Evolutionary conservation across 164 flowering plant species (phyloP).

Genomic region (Stephania cephalantha): DNA sequence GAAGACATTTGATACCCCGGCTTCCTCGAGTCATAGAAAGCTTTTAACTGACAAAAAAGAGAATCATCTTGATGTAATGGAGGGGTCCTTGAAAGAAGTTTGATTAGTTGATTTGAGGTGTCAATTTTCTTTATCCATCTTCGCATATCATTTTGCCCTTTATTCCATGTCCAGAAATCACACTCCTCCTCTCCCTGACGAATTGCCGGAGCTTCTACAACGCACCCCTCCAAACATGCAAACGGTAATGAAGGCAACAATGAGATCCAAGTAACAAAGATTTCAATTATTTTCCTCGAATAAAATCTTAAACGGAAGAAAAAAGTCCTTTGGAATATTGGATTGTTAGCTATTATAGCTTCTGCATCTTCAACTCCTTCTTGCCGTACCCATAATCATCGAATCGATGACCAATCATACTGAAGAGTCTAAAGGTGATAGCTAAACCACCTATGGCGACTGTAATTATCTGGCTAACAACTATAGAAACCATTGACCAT

Average conservation of each 20-base stretch:
- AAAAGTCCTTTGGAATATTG: neutral
- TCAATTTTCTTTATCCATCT: neutral
- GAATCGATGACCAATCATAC: too few species aligned
- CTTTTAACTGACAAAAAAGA: neutral
- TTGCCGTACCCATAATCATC: too few species aligned
- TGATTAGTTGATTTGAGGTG: neutral
- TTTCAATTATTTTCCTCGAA: too few species aligned
- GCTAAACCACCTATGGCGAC: too few species aligned
- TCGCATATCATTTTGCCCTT: neutral
- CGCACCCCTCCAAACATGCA: too few species aligned
- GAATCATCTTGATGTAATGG: neutral
- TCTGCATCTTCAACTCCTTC: neutral
- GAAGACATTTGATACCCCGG: conserved; percentile 3
- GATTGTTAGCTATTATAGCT: neutral
- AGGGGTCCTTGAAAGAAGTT: neutral
- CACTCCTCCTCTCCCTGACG: neutral
- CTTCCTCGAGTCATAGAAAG: neutral
- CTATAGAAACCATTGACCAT: too few species aligned
- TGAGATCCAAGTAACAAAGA: too few species aligned
- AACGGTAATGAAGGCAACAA: too few species aligned
- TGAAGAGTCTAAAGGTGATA: too few species aligned
- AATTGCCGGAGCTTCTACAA: neutral
- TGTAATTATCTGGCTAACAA: too few species aligned
- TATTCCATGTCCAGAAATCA: neutral
- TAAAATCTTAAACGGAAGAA: neutral